Evolutionary conservation across 164 flowering plant species (phyloP), one percentile per base, ranked within the genome.

Genomic region (Paratinospora sagittata): DNA sequence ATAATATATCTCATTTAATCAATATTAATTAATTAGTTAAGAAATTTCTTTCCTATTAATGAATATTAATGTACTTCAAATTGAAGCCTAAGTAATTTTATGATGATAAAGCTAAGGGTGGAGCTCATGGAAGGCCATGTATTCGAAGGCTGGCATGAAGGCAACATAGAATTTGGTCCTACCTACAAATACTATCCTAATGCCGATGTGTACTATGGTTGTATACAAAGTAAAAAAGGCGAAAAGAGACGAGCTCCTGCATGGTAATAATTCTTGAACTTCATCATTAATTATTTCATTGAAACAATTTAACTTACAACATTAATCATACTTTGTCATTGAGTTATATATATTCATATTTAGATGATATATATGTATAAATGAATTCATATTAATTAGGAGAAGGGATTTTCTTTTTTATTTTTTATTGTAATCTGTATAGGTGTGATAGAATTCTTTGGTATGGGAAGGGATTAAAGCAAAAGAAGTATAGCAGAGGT

Each of bases 131-230:
- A 83, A n/a, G 94, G 90, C 3, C 78, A 79, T 66, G 79, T 80
- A 62, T 81, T 89, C 33, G 73, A 79, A 73, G 88, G 85, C 61
- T 89, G 94, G 94, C 73, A 81, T 6, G 94, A 89, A 80, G 85
- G 86, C 39, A 13, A 6, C 8, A 81, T 89, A 26, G 71, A 79
- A 23, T 89, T 89, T 65, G 81, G 86, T 60, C 94, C 94, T 0
- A 87, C 94, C 0, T 89, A 89, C 72, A 89, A 89, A 77, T 89
- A 87, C 72, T 75, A 71, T 52, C 81, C 72, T 0, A 80, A 85
- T 63, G 85, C 89, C 0, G 87, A 89, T 41, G 66, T 63, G 0
- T 86, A 86, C 68, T 84, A 72, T 63, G 92, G 92, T 2, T 62
- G 77, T 36, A 37, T 55, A 55, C 71, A 76, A 60, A 75, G 73